Percentiles rank a stretch among this genome's conserved stretches.
These are phyloP conservation scores for Haematococcus lacustris DNA, from an alignment of 139 green algal species.

Conservation along the genomic window DNA sequence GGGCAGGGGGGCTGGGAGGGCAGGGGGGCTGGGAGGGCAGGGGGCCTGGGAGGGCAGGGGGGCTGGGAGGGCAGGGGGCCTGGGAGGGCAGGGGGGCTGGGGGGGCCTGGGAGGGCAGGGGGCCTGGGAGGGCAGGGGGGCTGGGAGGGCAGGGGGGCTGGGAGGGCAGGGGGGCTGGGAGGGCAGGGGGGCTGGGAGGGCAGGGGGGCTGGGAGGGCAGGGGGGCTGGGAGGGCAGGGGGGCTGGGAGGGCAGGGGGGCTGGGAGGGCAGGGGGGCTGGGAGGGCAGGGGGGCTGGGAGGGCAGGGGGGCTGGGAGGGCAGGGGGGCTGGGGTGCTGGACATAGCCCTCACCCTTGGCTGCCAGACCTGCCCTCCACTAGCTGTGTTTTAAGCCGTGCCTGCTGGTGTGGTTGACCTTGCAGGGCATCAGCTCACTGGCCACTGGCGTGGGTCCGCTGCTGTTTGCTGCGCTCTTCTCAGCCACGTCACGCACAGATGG, in stretches of 20 bases:
- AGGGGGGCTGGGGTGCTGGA: too few species aligned
- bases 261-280: too few species aligned
- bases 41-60: neutral
- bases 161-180: too few species aligned
- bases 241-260: too few species aligned
- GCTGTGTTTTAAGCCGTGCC: neutral
- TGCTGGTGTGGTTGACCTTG: neutral
- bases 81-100: neutral
- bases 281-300: too few species aligned
- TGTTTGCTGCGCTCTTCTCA: slow-evolving; percentile 62
- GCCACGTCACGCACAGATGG: slow-evolving; percentile 46
- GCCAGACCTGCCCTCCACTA: neutral
- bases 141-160: too few species aligned
- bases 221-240: too few species aligned
- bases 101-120: too few species aligned
- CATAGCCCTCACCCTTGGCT: neutral
- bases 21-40: neutral
- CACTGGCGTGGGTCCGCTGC: slow-evolving; percentile 53
- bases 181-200: too few species aligned
- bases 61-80: neutral
- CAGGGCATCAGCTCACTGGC: slow-evolving; percentile 55
- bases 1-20: neutral
- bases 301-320: too few species aligned
- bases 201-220: too few species aligned
- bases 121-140: too few species aligned